A percentile compares a stretch with the other conserved stretches of the same genome.
Conservation (phyloP, 2,329 filamentous ascomycete genomes). For the Calonectria ilicicola region DNA sequence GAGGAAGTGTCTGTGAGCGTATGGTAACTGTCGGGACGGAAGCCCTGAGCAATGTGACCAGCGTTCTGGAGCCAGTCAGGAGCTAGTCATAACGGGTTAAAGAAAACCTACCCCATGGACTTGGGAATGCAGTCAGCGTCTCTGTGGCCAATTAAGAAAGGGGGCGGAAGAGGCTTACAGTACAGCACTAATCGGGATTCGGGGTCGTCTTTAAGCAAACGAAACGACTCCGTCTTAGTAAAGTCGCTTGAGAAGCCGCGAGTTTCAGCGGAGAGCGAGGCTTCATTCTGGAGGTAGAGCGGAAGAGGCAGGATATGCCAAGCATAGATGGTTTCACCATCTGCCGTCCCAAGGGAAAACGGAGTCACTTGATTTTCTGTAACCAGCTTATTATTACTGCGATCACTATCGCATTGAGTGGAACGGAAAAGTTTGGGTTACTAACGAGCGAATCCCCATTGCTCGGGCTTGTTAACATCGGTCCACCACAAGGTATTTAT, state of each 20-base stretch:
- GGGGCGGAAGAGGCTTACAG: constrained; percentile 57
- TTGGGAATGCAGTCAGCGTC: constrained; percentile 43
- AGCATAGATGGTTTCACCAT: constrained; percentile 83
- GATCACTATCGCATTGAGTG: neutral
- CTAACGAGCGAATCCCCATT: constrained; percentile 87
- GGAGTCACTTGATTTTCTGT: constrained; percentile 89
- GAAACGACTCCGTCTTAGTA: constrained; percentile 68
- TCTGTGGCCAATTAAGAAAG: constrained; percentile 9
- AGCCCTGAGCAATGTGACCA: constrained; percentile 83
- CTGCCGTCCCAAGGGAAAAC: constrained; percentile 80
- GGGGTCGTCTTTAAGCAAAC: constrained; percentile 72
- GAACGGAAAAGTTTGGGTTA: constrained; percentile 19
- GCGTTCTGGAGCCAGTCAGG: constrained; percentile 72
- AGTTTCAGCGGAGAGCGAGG: constrained; percentile 65
- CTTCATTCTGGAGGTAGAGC: constrained; percentile 79
- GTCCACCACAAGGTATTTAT: constrained; percentile 79
- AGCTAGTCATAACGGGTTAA: neutral
- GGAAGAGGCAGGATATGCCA: constrained; percentile 91
- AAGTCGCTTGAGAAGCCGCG: constrained; percentile 66
- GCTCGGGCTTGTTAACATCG: constrained; percentile 80
- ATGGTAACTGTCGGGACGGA: constrained; percentile 83
- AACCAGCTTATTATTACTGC: constrained; percentile 14
- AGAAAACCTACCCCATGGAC: constrained; percentile 70
- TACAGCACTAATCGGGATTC: constrained; percentile 73
- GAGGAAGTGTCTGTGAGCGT: constrained; percentile 78